A percentile compares a stretch with the other conserved stretches of the same genome.
Evolutionary conservation across 768 basidiomycete species (phyloP).

Genomic region (Pleurotus cornucopiae): DNA sequence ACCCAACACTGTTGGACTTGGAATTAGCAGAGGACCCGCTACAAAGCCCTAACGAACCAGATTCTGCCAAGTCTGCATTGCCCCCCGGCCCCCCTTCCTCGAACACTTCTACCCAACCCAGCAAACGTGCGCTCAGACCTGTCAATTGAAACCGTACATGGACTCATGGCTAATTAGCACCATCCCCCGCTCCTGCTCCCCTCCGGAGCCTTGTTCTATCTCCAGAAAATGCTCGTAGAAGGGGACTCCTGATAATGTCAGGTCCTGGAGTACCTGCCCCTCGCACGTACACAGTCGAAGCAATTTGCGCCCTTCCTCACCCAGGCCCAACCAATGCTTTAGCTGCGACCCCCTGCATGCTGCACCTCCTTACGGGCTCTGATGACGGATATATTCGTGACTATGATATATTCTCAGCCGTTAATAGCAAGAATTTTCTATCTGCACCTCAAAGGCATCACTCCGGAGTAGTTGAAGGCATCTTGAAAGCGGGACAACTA

Average conservation of each 20-base stretch:
- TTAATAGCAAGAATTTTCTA: conserved; percentile 83
- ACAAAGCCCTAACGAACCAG: conserved; percentile 22
- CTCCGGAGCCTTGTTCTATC: conserved; percentile 43
- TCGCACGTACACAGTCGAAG: conserved; percentile 82
- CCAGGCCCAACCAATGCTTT: conserved; percentile 87
- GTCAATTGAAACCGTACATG: background rate
- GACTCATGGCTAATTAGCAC: conserved; percentile 15
- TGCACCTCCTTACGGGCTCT: conserved; percentile 85
- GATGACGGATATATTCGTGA: conserved; percentile 92
- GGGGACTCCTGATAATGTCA: conserved; percentile 30
- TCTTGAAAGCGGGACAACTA: conserved; percentile 84
- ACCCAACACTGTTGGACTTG: conserved; percentile 21
- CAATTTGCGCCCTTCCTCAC: conserved; percentile 87
- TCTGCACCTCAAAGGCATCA: conserved; percentile 87
- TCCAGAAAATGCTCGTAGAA: conserved; percentile 51
- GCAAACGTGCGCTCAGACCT: conserved; percentile 23
- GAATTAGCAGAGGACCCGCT: conserved; percentile 14
- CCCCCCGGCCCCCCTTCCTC: background rate
- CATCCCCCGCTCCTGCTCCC: conserved; percentile 27
- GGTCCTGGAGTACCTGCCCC: conserved; percentile 27
- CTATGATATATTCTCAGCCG: conserved; percentile 86
- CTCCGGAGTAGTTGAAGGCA: conserved; percentile 87
- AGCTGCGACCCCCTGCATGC: conserved; percentile 80
- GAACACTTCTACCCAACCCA: conserved; percentile 20
- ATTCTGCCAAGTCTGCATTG: conserved; percentile 14